Conservation (phyloP, 495 filamentous ascomycete genomes). For the Usnea hakonensis region DNA sequence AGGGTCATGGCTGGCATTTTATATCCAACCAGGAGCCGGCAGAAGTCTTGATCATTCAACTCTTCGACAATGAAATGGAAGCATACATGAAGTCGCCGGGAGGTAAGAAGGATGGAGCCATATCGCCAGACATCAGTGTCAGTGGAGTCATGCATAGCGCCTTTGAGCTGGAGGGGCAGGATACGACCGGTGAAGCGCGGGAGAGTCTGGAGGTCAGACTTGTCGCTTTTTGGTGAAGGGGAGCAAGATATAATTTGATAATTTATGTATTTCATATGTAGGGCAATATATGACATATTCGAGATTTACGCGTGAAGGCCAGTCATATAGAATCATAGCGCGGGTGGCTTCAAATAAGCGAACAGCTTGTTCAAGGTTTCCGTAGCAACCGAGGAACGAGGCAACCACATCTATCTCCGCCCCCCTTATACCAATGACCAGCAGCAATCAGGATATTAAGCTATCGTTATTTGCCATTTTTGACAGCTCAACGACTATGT, state of each 20-base stretch:
- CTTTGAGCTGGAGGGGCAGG: background rate
- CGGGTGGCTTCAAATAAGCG: too few species aligned
- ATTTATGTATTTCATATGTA: too few species aligned
- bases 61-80: conserved; percentile 6
- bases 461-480: too few species aligned
- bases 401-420: too few species aligned
- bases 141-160: conserved; percentile 7
- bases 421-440: too few species aligned
- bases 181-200: background rate
- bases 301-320: too few species aligned
- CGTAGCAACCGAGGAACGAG: too few species aligned
- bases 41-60: conserved; percentile 1
- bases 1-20: conserved; percentile 1
- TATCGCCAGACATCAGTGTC: background rate
- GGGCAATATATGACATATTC: too few species aligned
- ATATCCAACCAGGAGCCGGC: background rate
- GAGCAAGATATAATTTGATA: background rate
- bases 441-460: too few species aligned
- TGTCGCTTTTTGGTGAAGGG: conserved; percentile 1
- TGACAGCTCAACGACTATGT: too few species aligned
- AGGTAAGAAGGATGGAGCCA: background rate
- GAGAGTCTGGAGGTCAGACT: conserved; percentile 2
- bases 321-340: too few species aligned
- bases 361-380: too few species aligned
- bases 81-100: background rate